Evolutionary conservation across 768 basidiomycete genomes (phyloP).

Genomic region (Pulveroboletus sp.): DNA sequence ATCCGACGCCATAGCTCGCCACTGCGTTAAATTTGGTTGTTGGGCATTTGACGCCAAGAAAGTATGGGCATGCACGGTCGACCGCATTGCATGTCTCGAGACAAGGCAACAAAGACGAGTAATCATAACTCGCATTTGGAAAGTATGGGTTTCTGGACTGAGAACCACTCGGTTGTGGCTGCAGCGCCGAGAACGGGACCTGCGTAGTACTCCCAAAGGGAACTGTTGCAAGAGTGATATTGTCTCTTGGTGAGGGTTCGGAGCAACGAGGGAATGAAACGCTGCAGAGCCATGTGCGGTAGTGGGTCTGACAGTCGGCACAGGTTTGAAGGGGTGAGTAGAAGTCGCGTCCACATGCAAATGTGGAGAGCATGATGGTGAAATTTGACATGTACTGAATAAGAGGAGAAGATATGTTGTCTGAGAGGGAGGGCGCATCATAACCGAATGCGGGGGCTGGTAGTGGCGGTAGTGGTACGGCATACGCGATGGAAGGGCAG

Average conservation of each 20-base stretch:
- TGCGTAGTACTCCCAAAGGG: slow-evolving; percentile 22
- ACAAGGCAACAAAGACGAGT: slow-evolving; percentile 70
- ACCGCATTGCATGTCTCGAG: slow-evolving; percentile 70
- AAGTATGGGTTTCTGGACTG: slow-evolving; percentile 44
- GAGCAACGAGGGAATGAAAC: slow-evolving; percentile 71
- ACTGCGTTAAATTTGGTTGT: slow-evolving; percentile 54
- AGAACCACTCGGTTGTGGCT: slow-evolving; percentile 37
- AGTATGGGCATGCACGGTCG: slow-evolving; percentile 72
- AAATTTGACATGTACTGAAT: slow-evolving; percentile 66
- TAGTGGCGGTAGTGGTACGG: slow-evolving; percentile 59
- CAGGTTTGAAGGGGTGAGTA: slow-evolving; percentile 80
- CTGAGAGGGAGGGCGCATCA: slow-evolving; percentile 48
- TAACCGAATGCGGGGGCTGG: slow-evolving; percentile 40
- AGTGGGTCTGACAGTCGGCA: slow-evolving; percentile 66
- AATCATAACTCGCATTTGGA: slow-evolving; percentile 41
- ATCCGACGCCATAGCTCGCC: slow-evolving; percentile 72
- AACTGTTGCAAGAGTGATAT: neutral
- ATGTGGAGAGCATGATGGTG: slow-evolving; percentile 63
- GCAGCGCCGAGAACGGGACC: slow-evolving; percentile 46
- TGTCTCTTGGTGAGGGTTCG: slow-evolving; percentile 40
- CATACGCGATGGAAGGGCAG: slow-evolving; percentile 67
- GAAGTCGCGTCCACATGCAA: slow-evolving; percentile 72
- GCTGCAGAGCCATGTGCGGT: slow-evolving; percentile 74
- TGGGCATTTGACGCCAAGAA: slow-evolving; percentile 70
- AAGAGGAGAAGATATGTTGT: slow-evolving; percentile 44